These are phyloP conservation scores for Mrakia hoshinonis DNA, from an alignment of 768 basidiomycete species.

Conservation along the genomic window DNA sequence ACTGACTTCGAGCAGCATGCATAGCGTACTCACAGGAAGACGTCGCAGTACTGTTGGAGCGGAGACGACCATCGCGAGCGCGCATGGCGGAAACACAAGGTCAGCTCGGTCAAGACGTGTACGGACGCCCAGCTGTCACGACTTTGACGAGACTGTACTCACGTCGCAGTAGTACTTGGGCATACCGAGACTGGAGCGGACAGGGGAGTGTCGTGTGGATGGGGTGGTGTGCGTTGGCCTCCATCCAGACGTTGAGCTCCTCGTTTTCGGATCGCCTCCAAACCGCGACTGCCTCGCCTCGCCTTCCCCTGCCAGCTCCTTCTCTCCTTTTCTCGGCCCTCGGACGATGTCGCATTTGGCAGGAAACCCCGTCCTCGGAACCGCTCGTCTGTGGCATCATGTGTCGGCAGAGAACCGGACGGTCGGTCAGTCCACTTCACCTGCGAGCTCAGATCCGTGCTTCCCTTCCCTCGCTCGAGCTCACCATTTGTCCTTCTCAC, in stretches of 20 bases:
- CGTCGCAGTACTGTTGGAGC: slow-evolving; percentile 27
- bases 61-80: background rate
- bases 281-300: background rate
- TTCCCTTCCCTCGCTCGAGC: background rate
- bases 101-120: background rate
- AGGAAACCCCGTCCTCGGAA: slow-evolving; percentile 79
- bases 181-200: slow-evolving; percentile 6
- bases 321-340: background rate
- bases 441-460: background rate
- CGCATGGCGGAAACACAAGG: background rate
- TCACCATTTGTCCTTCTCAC: background rate
- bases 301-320: background rate
- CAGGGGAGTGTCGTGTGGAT: background rate
- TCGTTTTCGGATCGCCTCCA: background rate
- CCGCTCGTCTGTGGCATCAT: slow-evolving; percentile 92
- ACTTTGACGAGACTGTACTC: background rate
- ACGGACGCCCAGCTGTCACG: background rate
- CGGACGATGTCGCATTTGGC: slow-evolving; percentile 16
- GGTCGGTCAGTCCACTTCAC: slow-evolving; percentile 49
- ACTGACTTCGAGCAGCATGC: no score
- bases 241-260: background rate
- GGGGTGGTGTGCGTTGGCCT: background rate
- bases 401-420: slow-evolving; percentile 82
- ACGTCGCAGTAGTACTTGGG: slow-evolving; percentile 31
- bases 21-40: slow-evolving; percentile 27